A percentile compares a stretch with the other conserved stretches of the same genome.
Evolutionary conservation across 2,329 filamentous ascomycete genomes (phyloP).

Genomic region (Zalaria obscura): DNA sequence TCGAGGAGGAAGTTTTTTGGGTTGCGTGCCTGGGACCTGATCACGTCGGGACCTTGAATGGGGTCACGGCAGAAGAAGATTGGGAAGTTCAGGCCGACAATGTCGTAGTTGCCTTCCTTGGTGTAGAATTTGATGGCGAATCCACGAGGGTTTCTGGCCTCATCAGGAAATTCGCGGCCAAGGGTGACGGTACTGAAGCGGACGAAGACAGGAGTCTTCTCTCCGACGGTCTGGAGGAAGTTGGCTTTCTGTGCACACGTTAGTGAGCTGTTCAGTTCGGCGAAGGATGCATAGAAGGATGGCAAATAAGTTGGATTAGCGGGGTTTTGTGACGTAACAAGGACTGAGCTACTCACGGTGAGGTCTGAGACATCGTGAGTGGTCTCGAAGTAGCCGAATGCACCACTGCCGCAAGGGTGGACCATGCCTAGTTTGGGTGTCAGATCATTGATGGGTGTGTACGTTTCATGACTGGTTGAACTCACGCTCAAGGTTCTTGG

Average conservation of each 20-base stretch:
- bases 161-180: slow-evolving; percentile 29
- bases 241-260: slow-evolving; percentile 18
- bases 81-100: slow-evolving; percentile 34
- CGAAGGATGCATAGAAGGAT: not conserved
- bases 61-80: slow-evolving; percentile 37
- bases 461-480: not conserved
- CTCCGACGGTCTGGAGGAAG: slow-evolving; percentile 24
- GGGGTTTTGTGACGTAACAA: not conserved
- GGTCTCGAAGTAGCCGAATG: slow-evolving; percentile 32
- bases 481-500: slow-evolving; percentile 34
- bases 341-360: slow-evolving; percentile 10
- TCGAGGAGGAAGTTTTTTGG: slow-evolving; percentile 36
- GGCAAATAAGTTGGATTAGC: not conserved
- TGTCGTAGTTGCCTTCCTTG: slow-evolving; percentile 34
- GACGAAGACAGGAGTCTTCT: slow-evolving; percentile 29
- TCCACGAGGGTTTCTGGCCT: slow-evolving; percentile 31
- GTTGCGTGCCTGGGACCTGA: slow-evolving; percentile 32
- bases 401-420: slow-evolving; percentile 28
- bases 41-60: slow-evolving; percentile 33
- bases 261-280: not conserved
- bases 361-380: slow-evolving; percentile 23
- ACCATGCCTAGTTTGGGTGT: slow-evolving; percentile 18
- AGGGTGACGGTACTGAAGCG: slow-evolving; percentile 32
- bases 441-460: not conserved
- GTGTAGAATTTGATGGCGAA: slow-evolving; percentile 38